Conservation (phyloP, 768 basidiomycete genomes). For the Phaeotremella skinneri region DNA sequence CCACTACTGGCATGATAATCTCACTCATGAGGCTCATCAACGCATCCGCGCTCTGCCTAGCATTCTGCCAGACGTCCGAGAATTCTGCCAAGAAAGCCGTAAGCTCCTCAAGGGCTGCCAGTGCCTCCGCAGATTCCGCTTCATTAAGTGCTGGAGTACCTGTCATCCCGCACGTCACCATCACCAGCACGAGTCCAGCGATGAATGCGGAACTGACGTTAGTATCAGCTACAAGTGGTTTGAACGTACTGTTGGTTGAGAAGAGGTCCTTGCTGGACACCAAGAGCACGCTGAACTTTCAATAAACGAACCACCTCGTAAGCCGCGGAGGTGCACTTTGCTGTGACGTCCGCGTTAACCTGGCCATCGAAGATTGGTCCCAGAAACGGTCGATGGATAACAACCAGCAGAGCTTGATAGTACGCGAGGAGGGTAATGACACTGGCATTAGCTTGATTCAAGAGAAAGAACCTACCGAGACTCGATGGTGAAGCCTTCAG, state of each 20-base stretch:
- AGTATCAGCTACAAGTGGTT: not conserved
- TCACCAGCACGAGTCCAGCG: constrained; percentile 1
- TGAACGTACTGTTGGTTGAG: not conserved
- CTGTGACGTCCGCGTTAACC: not conserved
- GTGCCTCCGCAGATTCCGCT: not conserved
- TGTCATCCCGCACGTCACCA: constrained; percentile 3
- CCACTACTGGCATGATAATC: constrained; percentile 1
- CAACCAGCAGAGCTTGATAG: constrained; percentile 1
- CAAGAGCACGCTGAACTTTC: not conserved
- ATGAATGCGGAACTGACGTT: constrained; percentile 1
- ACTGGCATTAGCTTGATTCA: not conserved
- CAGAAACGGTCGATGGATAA: constrained; percentile 1
- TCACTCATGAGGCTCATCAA: constrained; percentile 5
- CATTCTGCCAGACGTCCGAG: not conserved
- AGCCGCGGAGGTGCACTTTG: not conserved
- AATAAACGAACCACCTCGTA: constrained; percentile 2
- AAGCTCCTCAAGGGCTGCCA: not conserved
- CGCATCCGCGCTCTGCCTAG: not conserved
- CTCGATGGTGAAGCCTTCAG: not conserved
- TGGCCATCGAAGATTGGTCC: constrained; percentile 1
- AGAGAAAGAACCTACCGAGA: not conserved
- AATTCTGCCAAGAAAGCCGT: not conserved
- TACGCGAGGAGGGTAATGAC: not conserved
- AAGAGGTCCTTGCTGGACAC: not conserved
- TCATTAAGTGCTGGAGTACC: not conserved